These are phyloP conservation scores for Lasiosphaeria miniovina DNA, from an alignment of 495 filamentous ascomycete genomes.

Conservation along the genomic window DNA sequence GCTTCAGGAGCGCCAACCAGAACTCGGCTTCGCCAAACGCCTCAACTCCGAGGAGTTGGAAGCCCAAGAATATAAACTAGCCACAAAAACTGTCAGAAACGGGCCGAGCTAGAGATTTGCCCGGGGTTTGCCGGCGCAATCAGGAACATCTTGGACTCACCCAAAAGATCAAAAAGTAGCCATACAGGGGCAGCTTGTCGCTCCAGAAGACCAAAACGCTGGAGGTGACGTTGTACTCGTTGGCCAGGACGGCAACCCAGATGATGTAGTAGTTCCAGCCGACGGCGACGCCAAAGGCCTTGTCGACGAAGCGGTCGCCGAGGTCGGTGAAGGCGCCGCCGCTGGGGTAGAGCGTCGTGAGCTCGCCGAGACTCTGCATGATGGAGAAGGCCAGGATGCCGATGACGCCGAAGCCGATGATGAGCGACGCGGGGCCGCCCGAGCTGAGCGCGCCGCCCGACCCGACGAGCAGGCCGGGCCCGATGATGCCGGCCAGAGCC, in stretches of 20 bases:
- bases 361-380: constrained; percentile 64
- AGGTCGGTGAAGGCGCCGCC: constrained; percentile 60
- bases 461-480: constrained; percentile 53
- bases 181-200: constrained; percentile 46
- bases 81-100: constrained; percentile 16
- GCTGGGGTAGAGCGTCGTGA: constrained; percentile 67
- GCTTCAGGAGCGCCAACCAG: constrained; percentile 61
- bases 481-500: constrained; percentile 59
- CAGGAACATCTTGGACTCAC: constrained; percentile 31
- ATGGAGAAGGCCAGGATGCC: constrained; percentile 63
- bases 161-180: constrained; percentile 67
- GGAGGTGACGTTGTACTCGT: constrained; percentile 58
- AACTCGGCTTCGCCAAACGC: constrained; percentile 65
- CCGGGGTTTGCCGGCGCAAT: background rate
- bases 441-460: constrained; percentile 58
- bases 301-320: constrained; percentile 68
- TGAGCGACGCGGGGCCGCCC: constrained; percentile 60
- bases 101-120: too few species aligned
- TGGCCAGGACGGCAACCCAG: constrained; percentile 59
- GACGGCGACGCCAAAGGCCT: constrained; percentile 78
- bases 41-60: constrained; percentile 47
- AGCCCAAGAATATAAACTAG: constrained; percentile 41
- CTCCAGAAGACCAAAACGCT: constrained; percentile 62
- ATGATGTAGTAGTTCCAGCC: constrained; percentile 76
- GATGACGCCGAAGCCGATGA: constrained; percentile 66